A percentile compares a stretch with the other conserved stretches of the same genome.
Evolutionary conservation across 2,329 filamentous ascomycete species (phyloP).

Genomic region (Escovopsis sp.): DNA sequence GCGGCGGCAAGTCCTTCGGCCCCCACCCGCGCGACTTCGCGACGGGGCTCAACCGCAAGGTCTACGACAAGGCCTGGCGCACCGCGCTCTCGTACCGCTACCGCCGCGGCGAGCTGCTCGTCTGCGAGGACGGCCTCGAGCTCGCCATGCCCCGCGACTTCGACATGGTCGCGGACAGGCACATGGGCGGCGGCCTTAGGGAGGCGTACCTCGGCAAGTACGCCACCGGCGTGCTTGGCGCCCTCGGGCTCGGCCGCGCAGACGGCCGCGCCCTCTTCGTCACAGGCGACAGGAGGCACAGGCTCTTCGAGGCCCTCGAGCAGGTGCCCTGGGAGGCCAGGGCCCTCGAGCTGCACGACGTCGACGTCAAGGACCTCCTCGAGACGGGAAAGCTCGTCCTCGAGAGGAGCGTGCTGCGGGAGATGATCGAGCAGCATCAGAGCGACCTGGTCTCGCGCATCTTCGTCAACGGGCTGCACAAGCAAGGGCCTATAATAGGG

Average conservation of each 20-base stretch:
- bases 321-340: constrained; percentile 51
- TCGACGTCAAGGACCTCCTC: constrained; percentile 90
- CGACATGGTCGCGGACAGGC: constrained; percentile 23
- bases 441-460: constrained; percentile 44
- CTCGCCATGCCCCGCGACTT: constrained; percentile 42
- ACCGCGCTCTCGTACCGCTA: constrained; percentile 89
- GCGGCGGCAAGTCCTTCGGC: constrained; percentile 82
- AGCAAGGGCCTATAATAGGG: constrained; percentile 19
- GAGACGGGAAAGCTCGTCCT: constrained; percentile 75
- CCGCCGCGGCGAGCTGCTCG: constrained; percentile 68
- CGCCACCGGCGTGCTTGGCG: constrained; percentile 51
- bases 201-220: constrained; percentile 46
- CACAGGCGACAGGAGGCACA: constrained; percentile 43
- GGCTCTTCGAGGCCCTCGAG: constrained; percentile 53
- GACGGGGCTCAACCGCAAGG: constrained; percentile 68
- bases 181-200: constrained; percentile 32
- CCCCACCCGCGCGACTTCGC: constrained; percentile 84
- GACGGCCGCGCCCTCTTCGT: constrained; percentile 64
- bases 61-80: constrained; percentile 92
- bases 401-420: constrained; percentile 64
- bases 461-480: constrained; percentile 26
- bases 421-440: constrained; percentile 59
- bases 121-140: constrained; percentile 66
- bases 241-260: constrained; percentile 53
- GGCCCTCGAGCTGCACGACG: constrained; percentile 56